Evolutionary conservation across 768 basidiomycete genomes (phyloP).

Genomic region (Rhizopogon vulgaris): DNA sequence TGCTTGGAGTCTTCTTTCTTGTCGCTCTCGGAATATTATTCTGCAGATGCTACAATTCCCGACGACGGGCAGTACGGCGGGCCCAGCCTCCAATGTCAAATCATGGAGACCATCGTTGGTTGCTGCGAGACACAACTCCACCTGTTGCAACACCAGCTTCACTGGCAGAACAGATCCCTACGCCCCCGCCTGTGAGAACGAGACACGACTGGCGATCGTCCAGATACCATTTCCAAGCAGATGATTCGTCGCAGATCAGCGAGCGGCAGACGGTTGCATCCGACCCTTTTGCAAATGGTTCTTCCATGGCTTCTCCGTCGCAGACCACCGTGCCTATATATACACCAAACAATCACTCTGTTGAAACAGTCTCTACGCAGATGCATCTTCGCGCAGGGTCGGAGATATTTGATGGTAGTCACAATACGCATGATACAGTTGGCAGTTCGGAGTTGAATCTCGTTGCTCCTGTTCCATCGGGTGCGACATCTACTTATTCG

Average conservation of each 20-base stretch:
- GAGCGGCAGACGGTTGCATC: conserved; percentile 1
- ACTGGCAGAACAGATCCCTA: neutral
- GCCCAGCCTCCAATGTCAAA: neutral
- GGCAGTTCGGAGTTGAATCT: conserved; percentile 17
- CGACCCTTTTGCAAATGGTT: conserved; percentile 13
- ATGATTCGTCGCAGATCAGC: conserved; percentile 9
- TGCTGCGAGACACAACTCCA: conserved; percentile 1
- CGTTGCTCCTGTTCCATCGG: conserved; percentile 3
- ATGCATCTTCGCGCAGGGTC: neutral
- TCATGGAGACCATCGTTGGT: neutral
- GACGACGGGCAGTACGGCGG: neutral
- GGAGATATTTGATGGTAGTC: neutral
- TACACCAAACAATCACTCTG: conserved; percentile 1
- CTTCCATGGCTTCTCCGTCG: conserved; percentile 5
- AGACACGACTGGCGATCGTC: neutral
- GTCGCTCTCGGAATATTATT: conserved; percentile 6
- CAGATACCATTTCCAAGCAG: neutral
- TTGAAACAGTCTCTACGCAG: conserved; percentile 8
- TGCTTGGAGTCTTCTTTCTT: conserved; percentile 6
- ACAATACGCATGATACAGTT: conserved; percentile 4
- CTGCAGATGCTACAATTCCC: conserved; percentile 1
- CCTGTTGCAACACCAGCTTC: neutral
- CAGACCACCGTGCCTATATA: conserved; percentile 2
- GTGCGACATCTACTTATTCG: conserved; percentile 1
- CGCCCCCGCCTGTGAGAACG: neutral